Conservation (phyloP, 2,329 filamentous ascomycete genomes). For the Arthroderma sp. region DNA sequence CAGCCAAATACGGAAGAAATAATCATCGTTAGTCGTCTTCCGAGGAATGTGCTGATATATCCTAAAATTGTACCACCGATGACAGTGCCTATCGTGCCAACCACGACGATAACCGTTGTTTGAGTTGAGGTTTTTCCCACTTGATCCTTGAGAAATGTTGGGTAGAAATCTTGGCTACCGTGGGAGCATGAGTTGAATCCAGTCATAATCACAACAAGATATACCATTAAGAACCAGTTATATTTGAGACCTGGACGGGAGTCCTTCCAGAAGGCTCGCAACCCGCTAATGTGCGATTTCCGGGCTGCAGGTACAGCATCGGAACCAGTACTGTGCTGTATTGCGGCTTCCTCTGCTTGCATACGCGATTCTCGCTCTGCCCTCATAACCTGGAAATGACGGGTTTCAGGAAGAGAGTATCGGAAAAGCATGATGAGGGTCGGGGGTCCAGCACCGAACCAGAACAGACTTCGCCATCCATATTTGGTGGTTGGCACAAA, state of each 20-base stretch:
- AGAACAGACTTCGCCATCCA: conserved; percentile 74
- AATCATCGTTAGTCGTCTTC: conserved; percentile 57
- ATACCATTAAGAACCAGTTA: conserved; percentile 47
- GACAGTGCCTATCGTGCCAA: conserved; percentile 61
- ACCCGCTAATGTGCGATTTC: background rate
- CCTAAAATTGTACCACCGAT: conserved; percentile 55
- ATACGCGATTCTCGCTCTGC: conserved; percentile 6
- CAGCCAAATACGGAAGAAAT: conserved; percentile 58
- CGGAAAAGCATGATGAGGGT: conserved; percentile 70
- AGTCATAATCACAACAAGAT: conserved; percentile 76
- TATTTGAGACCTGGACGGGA: conserved; percentile 4
- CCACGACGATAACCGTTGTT: conserved; percentile 59
- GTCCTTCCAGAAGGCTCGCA: conserved; percentile 10
- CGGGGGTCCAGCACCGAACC: conserved; percentile 75
- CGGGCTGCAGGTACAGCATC: conserved; percentile 17
- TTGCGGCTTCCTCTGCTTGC: background rate
- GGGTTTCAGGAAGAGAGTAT: conserved; percentile 65
- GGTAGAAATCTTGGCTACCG: conserved; percentile 56
- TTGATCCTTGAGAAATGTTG: conserved; percentile 48
- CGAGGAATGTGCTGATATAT: conserved; percentile 57
- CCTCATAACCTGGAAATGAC: conserved; percentile 47
- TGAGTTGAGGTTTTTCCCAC: conserved; percentile 44
- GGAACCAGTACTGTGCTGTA: background rate
- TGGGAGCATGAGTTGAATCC: conserved; percentile 60
- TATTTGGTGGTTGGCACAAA: conserved; percentile 58